These are phyloP conservation scores for Pichia ethanolica DNA, from an alignment of 805 yeast species.

Conservation along the genomic window DNA sequence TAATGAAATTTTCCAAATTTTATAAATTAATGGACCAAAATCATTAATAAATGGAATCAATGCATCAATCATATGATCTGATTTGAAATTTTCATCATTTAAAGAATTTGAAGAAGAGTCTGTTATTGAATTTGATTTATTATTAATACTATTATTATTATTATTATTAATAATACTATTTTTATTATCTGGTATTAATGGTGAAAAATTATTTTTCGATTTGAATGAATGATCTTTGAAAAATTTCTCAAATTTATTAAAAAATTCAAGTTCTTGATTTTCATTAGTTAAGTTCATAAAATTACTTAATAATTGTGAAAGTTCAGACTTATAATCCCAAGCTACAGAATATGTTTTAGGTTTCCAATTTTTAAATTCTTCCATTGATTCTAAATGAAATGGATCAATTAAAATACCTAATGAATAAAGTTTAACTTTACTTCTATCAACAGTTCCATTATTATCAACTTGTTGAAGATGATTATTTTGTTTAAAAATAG, in stretches of 20 bases:
- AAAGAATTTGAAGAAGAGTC: slow-evolving; percentile 3
- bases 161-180: not conserved
- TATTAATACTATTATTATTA: not conserved
- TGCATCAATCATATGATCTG: slow-evolving; percentile 39
- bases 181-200: not conserved
- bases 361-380: slow-evolving; percentile 27
- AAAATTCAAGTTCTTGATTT: slow-evolving; percentile 12
- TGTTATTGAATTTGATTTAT: not conserved
- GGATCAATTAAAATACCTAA: slow-evolving; percentile 54
- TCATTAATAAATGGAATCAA: slow-evolving; percentile 38
- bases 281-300: slow-evolving; percentile 19
- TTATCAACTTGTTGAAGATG: slow-evolving; percentile 10
- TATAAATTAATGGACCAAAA: slow-evolving; percentile 61
- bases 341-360: slow-evolving; percentile 35
- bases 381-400: slow-evolving; percentile 13
- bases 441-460: slow-evolving; percentile 27
- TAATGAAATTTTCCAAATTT: slow-evolving; percentile 55
- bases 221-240: slow-evolving; percentile 2
- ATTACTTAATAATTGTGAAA: slow-evolving; percentile 27
- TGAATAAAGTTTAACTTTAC: slow-evolving; percentile 52
- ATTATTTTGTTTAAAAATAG: slow-evolving; percentile 42
- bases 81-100: slow-evolving; percentile 13
- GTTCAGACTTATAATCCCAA: slow-evolving; percentile 35
- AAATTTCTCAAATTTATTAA: not conserved
- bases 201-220: too few species aligned